Conservation (phyloP, 1,139 yeast species). For the Scheffersomyces illinoinensis region DNA sequence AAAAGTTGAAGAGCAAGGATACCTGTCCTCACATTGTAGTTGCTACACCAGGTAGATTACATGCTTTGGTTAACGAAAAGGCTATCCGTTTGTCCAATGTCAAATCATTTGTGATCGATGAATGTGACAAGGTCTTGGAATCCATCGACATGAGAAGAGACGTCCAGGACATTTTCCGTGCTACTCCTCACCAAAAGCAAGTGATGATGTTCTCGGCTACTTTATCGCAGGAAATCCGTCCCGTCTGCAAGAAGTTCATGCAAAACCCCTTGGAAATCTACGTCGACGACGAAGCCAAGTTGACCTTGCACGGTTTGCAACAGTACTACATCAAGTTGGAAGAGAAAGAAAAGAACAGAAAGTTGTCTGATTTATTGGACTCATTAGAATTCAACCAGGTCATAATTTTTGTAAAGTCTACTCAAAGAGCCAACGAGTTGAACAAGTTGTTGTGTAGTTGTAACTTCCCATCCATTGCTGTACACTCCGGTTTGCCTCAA, state of each 20-base stretch:
- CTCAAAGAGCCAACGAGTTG: conserved; percentile 89
- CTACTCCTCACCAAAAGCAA: conserved; percentile 97
- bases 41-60: conserved; percentile 98
- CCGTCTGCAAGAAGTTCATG: conserved; percentile 96
- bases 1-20: conserved; percentile 86
- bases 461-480: conserved; percentile 96
- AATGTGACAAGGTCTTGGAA: conserved; percentile 97
- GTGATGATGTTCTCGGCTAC: conserved; percentile 99
- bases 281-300: conserved; percentile 96
- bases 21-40: conserved; percentile 96
- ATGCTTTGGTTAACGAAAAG: conserved; percentile 91
- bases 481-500: conserved; percentile 94
- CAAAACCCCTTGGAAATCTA: conserved; percentile 96
- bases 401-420: conserved; percentile 91
- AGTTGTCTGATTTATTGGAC: conserved; percentile 89
- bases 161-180: conserved; percentile 96
- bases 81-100: conserved; percentile 83
- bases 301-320: conserved; percentile 96
- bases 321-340: conserved; percentile 89
- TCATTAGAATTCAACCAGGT: conserved; percentile 97
- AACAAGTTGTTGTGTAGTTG: conserved; percentile 88
- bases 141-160: conserved; percentile 95
- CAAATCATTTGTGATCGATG: conserved; percentile 94
- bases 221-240: conserved; percentile 90
- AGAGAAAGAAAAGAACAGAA: conserved; percentile 92